These are phyloP conservation scores for Schrenkiella parvula DNA, from an alignment of 345 rosid species.

Conservation along the genomic window DNA sequence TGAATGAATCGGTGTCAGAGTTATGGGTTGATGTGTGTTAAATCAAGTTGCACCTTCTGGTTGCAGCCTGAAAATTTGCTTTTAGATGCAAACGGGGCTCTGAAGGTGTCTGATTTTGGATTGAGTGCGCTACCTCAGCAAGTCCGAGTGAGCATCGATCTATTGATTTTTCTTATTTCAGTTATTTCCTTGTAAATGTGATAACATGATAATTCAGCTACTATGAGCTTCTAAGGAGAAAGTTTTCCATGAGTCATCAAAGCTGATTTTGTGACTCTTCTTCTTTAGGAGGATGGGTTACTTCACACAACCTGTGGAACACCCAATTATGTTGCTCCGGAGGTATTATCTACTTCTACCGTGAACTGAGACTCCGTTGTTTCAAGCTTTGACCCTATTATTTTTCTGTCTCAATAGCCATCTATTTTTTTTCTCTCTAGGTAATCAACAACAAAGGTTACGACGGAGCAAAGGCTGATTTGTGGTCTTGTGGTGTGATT, in stretches of 20 bases:
- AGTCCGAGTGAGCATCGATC: conserved; percentile 67
- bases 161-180: background rate
- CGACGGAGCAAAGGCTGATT: conserved; percentile 95
- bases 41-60: background rate
- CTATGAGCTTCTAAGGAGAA: background rate
- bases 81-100: conserved; percentile 76
- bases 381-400: background rate
- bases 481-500: conserved; percentile 99
- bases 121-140: conserved; percentile 98
- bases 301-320: conserved; percentile 99
- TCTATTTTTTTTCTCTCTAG: conserved; percentile 34
- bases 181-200: background rate
- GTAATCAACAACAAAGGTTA: conserved; percentile 96
- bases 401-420: background rate
- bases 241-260: background rate
- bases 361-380: background rate
- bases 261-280: conserved; percentile 16
- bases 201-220: background rate
- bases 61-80: conserved; percentile 95
- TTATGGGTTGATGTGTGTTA: background rate
- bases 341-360: conserved; percentile 50
- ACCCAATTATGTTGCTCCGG: conserved; percentile 99
- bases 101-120: conserved; percentile 97
- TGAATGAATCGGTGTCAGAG: background rate
- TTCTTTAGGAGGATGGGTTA: conserved; percentile 82